Base-by-base conservation (phyloP, 176 grass and related monocot species). In the Phoenix roebelenii region DNA sequence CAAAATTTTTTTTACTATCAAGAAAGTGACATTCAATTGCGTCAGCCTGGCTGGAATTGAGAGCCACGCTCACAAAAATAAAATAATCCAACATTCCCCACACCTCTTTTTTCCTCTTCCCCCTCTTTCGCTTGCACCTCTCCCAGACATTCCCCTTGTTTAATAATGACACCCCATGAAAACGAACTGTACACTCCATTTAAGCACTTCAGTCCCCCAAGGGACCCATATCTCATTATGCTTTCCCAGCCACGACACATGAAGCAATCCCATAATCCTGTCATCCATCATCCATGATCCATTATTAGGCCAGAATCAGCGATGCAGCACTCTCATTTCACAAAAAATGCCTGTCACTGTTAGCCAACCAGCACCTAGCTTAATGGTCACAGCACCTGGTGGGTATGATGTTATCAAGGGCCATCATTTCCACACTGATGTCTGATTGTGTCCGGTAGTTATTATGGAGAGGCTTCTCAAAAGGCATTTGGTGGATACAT, bases 381-480 rank as follows among this genome's bases (percentile, higher is more conserved):
- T 28, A 67, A 52, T 67, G 64, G 51, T 51, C 16, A 54, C 3
- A 54, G 51, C 35, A 44, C 35, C 22, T 20, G 25, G 5, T 18
- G 18, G 7, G 17, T 12, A 59, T 55, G 64, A 67, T 52, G 64
- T 14, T 12, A n/a, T 35, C 19, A 5, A 16, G 7, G 61, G 32
- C 61, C 32, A 49, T 64, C 19, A 17, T 22, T 64, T 35, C 44
- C 18, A 15, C 22, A 23, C n/a, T 16, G 50, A 20, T 30, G 54
- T 15, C 50, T 67, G 67, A 67, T 51, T 67, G 60, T 78, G 54
- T 50, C 54, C 44, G 59, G 76, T 69, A 74, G 23, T 60, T 55
- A 56, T 69, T 56, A 64, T 28, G 22, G 60, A 56, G 77, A 62
- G 58, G 50, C 67, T 77, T 70, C 61, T 15, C 50, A n/a, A 60